Base-by-base conservation (phyloP, 371 early-diverging fungal species). In the Lichtheimia corymbifera region DNA sequence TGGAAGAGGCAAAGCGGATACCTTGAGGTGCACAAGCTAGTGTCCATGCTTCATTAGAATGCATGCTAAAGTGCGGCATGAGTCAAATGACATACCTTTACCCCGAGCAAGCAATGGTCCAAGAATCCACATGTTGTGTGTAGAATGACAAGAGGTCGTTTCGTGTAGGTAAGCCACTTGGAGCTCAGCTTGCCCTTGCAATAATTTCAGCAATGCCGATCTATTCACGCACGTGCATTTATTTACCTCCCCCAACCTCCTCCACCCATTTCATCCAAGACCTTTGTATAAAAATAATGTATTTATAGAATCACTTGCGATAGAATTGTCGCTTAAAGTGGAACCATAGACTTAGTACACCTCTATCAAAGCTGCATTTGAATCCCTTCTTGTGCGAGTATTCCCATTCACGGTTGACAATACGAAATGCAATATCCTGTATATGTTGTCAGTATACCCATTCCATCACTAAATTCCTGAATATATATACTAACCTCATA, bases 341-440 rank as follows among this genome's bases (percentile, higher is more conserved):
- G 74, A 98, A 97, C 83, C 94, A 88, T 44, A 98, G 83, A 74
- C 94, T 92, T 20, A 98, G 73, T 9, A 94, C 92, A 6, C 94
- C 94, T 20, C 94, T 81, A 69, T 97, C 97, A 84, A 96, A 98
- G 0, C 84, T 82, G 63, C 91, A 91, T 41, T 88, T 81, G 74
- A 97, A 98, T 4, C 97, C 98, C 27, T 89, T 90, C 71, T 93
- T 93, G 71, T 95, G 94, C 4, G 88, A 87, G 62, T 88, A 87
- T 76, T 97, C 97, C 98, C 98, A 98, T 73, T 97, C 96, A 17
- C 91, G 83, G 57, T 93, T 95, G 51, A 95, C 93, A 51, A 98
- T 93, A 53, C 93, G 80, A 75, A 98, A 98, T 2, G 95, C 97
- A 66, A 97, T 85, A 65, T 97, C 97, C 77, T 66, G 47, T 4